Evolutionary conservation across 257 asterid species (phyloP).

Genomic region (Capsicum rhomboideum): DNA sequence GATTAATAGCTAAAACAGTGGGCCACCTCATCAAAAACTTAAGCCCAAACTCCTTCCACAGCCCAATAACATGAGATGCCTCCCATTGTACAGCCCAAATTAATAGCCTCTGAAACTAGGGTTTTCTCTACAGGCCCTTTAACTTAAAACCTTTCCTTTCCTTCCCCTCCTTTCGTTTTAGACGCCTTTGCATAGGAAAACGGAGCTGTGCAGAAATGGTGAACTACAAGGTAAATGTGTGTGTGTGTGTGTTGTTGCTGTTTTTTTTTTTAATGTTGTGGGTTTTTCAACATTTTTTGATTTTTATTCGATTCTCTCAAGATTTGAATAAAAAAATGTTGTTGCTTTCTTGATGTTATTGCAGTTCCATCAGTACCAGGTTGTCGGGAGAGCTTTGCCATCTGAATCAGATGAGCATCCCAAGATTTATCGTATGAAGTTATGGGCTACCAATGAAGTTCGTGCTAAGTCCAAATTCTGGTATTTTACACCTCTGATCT

Average conservation of each 20-base stretch:
- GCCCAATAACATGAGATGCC: not conserved
- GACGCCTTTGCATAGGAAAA: conserved; percentile 1
- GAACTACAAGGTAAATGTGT: conserved; percentile 33
- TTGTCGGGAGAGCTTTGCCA: conserved; percentile 81
- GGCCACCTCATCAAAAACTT: no score
- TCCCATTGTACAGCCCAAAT: not conserved
- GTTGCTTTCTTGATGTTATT: not conserved
- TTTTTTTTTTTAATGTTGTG: not conserved
- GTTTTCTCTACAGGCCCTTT: not conserved
- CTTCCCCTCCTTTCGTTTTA: not conserved
- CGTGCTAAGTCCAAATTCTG: conserved; percentile 86
- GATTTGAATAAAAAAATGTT: not conserved
- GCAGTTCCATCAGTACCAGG: conserved; percentile 90
- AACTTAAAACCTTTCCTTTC: not conserved
- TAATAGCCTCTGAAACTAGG: not conserved
- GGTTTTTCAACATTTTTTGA: not conserved
- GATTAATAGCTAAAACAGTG: no score
- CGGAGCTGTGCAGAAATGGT: conserved; percentile 27
- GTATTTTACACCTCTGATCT: conserved; percentile 6
- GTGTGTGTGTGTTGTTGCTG: no score
- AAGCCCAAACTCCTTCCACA: not conserved
- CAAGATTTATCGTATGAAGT: conserved; percentile 86
- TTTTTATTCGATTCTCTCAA: not conserved
- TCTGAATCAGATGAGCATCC: conserved; percentile 76
- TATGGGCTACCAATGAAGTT: conserved; percentile 22